Conservation (phyloP, 129 eudicot genomes). For the Escallonia rubra region DNA sequence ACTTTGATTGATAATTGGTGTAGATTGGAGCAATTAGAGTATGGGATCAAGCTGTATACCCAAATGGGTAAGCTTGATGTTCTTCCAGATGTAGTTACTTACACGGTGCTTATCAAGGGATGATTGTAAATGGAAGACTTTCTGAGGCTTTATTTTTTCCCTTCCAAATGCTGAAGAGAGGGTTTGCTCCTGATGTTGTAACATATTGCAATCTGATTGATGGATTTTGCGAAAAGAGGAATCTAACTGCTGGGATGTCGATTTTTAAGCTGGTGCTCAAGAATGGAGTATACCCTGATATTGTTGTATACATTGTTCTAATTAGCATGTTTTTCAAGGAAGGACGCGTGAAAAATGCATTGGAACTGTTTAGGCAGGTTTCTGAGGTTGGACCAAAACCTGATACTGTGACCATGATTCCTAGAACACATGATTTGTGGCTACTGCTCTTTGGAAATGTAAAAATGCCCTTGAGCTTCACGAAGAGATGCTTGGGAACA, state of each 20-base stretch:
- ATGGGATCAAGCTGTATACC: slow-evolving; percentile 40
- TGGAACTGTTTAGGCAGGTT: slow-evolving; percentile 37
- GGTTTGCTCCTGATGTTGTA: slow-evolving; percentile 45
- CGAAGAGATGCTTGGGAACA: slow-evolving; percentile 47
- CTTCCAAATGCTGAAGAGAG: slow-evolving; percentile 44
- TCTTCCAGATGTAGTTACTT: slow-evolving; percentile 48
- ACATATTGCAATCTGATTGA: slow-evolving; percentile 60
- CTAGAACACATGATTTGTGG: slow-evolving; percentile 69
- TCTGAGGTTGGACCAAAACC: slow-evolving; percentile 47
- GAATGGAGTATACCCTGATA: slow-evolving; percentile 50
- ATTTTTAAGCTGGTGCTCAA: slow-evolving; percentile 40
- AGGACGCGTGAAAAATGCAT: slow-evolving; percentile 23
- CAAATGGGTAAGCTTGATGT: slow-evolving; percentile 32
- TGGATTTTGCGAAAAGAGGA: slow-evolving; percentile 47
- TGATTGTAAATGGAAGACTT: slow-evolving; percentile 26
- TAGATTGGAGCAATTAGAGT: slow-evolving; percentile 37
- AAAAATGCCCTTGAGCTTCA: slow-evolving; percentile 41
- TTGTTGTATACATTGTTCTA: slow-evolving; percentile 45
- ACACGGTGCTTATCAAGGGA: slow-evolving; percentile 53
- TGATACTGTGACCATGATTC: slow-evolving; percentile 76
- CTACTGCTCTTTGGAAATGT: slow-evolving; percentile 38
- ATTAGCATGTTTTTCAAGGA: slow-evolving; percentile 31
- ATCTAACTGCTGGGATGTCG: slow-evolving; percentile 32
- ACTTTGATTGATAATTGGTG: slow-evolving; percentile 51
- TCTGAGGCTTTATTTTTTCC: slow-evolving; percentile 36